Evolutionary conservation across 2,329 filamentous ascomycete genomes (phyloP).

Genomic region (Beauveria australis): DNA sequence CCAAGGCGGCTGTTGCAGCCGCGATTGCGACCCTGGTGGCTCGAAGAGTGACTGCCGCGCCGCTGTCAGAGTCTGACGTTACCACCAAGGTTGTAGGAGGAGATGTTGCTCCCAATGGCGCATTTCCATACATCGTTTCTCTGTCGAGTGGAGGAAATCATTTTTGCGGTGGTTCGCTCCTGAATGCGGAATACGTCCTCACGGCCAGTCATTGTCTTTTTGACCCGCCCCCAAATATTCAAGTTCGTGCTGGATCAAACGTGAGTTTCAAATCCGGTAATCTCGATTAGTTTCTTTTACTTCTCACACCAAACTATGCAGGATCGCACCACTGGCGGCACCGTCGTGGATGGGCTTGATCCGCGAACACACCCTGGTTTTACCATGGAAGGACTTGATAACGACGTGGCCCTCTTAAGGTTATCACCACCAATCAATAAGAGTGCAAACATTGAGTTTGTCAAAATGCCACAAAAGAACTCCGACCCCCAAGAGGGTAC

Average conservation of each 20-base stretch:
- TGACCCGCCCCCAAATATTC: not conserved
- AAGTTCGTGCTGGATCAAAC: not conserved
- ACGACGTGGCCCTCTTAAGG: not conserved
- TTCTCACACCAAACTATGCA: not conserved
- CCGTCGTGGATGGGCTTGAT: not conserved
- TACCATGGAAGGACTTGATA: not conserved
- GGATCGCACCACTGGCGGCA: not conserved
- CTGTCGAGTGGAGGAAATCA: not conserved
- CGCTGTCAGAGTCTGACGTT: not conserved
- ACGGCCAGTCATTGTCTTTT: not conserved
- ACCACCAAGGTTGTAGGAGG: not conserved
- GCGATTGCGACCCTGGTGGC: not conserved
- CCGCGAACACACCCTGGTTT: not conserved
- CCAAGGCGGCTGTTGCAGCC: not conserved
- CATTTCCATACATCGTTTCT: not conserved
- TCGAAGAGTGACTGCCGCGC: not conserved
- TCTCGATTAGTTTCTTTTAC: too few species aligned
- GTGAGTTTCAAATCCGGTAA: not conserved
- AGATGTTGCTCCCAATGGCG: not conserved
- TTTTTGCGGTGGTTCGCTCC: not conserved
- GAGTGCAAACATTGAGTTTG: not conserved
- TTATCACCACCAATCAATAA: not conserved
- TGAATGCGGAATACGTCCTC: not conserved
- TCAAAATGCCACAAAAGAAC: not conserved
- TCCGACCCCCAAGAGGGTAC: not conserved